Conservation (phyloP, 1,284 basidiomycete genomes). For the Porodaedalea pini region DNA sequence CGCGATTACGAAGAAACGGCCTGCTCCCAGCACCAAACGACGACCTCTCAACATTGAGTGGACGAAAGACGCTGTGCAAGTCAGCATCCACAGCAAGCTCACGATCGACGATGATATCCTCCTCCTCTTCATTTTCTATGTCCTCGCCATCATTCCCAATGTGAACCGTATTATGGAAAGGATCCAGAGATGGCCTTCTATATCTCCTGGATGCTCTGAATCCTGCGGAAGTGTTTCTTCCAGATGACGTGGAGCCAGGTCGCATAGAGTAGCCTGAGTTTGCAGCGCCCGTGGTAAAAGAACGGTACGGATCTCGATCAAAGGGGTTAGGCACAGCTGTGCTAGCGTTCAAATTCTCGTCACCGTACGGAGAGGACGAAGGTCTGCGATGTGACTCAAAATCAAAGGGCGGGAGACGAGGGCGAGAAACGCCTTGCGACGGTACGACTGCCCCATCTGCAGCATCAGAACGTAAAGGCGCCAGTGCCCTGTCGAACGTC, state of each 20-base stretch:
- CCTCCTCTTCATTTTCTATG: conserved; percentile 5
- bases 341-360: neutral
- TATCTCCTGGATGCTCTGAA: no score
- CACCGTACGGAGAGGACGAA: neutral
- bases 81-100: neutral
- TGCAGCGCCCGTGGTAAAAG: neutral
- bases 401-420: conserved; percentile 11
- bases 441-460: neutral
- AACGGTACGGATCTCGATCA: neutral
- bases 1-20: neutral
- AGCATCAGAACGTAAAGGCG: conserved; percentile 14
- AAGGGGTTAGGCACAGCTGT: neutral
- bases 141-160: conserved; percentile 2
- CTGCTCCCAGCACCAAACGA: neutral
- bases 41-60: neutral
- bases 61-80: neutral
- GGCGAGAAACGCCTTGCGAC: neutral
- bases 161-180: neutral
- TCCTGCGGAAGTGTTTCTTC: no score
- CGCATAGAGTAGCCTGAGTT: neutral
- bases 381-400: conserved; percentile 4
- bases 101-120: conserved; percentile 11
- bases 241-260: neutral
- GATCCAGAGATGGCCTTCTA: neutral
- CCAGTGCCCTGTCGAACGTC: conserved; percentile 16